Evolutionary conservation across 306 rosid species (phyloP).

Genomic region (Sicyos edulis): DNA sequence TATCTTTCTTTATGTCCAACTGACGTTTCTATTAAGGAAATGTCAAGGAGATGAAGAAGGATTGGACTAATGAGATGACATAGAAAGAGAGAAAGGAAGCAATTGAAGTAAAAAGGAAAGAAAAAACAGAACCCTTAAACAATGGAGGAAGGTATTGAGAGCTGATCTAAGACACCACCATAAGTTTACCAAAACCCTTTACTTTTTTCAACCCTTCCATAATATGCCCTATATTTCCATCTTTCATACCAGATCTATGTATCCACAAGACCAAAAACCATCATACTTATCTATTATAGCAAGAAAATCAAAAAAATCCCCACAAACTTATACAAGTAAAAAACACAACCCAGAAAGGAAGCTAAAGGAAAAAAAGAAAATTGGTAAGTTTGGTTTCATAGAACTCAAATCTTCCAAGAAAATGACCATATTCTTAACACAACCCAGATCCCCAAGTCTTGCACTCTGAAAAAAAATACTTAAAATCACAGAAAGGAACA

Average conservation of each 20-base stretch:
- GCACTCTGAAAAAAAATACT: neutral
- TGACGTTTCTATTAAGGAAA: constrained; percentile 69
- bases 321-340: no score
- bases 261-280: constrained; percentile 46
- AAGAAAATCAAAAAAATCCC: constrained; percentile 15
- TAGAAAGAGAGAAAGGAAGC: no score
- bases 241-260: constrained; percentile 80
- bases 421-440: neutral
- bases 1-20: constrained; percentile 50
- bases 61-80: constrained; percentile 33
- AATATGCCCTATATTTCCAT: constrained; percentile 47
- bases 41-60: constrained; percentile 46
- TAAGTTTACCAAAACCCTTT: constrained; percentile 17
- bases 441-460: constrained; percentile 18
- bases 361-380: constrained; percentile 7
- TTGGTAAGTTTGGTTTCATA: neutral
- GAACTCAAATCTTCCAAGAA: constrained; percentile 25
- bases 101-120: no score
- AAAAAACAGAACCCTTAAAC: no score
- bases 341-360: no score
- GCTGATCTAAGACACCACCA: constrained; percentile 49
- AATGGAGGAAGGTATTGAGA: constrained; percentile 37
- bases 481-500: neutral
- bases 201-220: constrained; percentile 32
- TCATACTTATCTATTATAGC: constrained; percentile 49